Conservation (phyloP, 2,329 filamentous ascomycete genomes). For the Botrytis galanthina region DNA sequence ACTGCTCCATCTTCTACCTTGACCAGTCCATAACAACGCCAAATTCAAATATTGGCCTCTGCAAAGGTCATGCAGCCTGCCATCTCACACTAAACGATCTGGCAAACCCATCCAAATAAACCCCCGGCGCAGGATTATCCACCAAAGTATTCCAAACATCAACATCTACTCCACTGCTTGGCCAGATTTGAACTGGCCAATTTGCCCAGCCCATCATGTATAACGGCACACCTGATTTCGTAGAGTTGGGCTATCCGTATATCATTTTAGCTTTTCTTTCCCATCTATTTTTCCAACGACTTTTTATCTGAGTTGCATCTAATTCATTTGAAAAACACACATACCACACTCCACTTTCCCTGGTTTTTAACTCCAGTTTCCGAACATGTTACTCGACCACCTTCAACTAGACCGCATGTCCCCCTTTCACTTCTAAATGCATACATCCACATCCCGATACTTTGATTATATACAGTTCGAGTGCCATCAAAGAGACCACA, state of each 20-base stretch:
- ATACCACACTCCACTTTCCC: conserved; percentile 11
- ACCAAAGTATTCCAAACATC: conserved; percentile 12
- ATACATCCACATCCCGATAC: conserved; percentile 15
- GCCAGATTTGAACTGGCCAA: conserved; percentile 12
- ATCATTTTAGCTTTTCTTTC: not conserved
- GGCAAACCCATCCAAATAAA: not conserved
- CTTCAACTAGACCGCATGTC: not conserved
- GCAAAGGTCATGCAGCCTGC: not conserved
- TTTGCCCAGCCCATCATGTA: conserved; percentile 16
- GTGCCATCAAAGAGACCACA: conserved; percentile 12
- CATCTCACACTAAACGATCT: conserved; percentile 9
- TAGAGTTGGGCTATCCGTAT: conserved; percentile 3
- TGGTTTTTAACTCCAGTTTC: not conserved
- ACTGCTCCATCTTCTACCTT: not conserved
- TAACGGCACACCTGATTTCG: not conserved
- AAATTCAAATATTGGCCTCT: not conserved
- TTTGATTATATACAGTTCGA: not conserved
- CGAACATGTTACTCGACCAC: conserved; percentile 9
- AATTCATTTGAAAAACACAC: not conserved
- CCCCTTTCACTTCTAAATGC: not conserved
- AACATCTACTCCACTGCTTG: conserved; percentile 3
- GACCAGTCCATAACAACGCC: no score
- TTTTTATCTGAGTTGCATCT: not conserved
- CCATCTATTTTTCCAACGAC: no score
- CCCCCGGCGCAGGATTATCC: conserved; percentile 7